Conservation (phyloP, 148 eudicot genomes). For the Drosera capensis region DNA sequence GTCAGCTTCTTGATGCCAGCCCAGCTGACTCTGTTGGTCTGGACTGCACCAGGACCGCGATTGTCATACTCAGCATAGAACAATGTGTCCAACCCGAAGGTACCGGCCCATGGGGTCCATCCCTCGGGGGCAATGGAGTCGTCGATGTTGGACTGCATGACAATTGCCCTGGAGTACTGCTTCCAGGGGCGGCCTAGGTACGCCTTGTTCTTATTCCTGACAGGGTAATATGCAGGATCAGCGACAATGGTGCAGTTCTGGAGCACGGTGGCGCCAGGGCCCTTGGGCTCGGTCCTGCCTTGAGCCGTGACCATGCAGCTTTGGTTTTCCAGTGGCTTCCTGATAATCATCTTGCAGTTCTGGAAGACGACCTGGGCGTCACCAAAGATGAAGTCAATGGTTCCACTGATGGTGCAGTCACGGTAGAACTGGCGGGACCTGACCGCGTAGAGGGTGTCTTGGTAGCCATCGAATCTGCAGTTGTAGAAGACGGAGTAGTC, state of each 20-base stretch:
- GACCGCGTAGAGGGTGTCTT: conserved; percentile 43
- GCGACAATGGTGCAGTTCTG: conserved; percentile 11
- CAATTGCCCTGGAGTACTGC: conserved; percentile 17
- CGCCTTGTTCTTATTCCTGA: conserved; percentile 10
- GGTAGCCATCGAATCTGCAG: conserved; percentile 41
- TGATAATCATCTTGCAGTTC: conserved; percentile 16
- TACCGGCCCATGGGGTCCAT: conserved; percentile 21
- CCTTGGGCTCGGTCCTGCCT: conserved; percentile 19
- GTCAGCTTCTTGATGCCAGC: not conserved
- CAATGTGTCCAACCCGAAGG: conserved; percentile 8
- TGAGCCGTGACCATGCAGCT: conserved; percentile 32
- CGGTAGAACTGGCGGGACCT: conserved; percentile 42
- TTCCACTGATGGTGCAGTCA: conserved; percentile 42
- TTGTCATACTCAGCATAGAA: conserved; percentile 29
- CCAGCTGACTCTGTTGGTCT: conserved; percentile 17
- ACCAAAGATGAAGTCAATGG: conserved; percentile 52
- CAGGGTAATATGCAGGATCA: conserved; percentile 6
- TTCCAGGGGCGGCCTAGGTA: conserved; percentile 52
- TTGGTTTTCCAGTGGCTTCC: conserved; percentile 21
- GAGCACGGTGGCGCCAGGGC: conserved; percentile 23
- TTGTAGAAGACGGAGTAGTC: conserved; percentile 25
- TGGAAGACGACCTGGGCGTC: conserved; percentile 25
- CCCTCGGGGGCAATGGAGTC: conserved; percentile 37
- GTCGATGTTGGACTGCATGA: conserved; percentile 27
- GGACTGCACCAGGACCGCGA: conserved; percentile 22